A percentile compares a stretch with the other conserved stretches of the same genome.
Evolutionary conservation across 805 yeast species (phyloP).

Genomic region (Yarrowia sp.): DNA sequence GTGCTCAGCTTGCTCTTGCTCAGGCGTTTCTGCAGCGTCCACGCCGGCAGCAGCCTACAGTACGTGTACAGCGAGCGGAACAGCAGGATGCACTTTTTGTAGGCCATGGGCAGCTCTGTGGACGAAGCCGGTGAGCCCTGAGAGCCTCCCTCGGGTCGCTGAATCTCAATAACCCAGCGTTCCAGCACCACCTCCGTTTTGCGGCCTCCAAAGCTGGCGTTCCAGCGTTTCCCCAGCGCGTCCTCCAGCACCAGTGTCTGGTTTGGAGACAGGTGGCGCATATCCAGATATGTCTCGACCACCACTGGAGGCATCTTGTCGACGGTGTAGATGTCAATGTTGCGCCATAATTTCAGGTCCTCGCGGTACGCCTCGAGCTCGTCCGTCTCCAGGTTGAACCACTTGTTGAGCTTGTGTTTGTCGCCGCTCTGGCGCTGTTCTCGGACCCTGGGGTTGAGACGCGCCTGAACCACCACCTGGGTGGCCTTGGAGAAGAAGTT

Average conservation of each 20-base stretch:
- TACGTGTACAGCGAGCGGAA: conserved; percentile 72
- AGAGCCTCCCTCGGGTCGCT: neutral
- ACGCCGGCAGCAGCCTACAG: conserved; percentile 68
- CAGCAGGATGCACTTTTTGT: conserved; percentile 69
- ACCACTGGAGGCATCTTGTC: conserved; percentile 71
- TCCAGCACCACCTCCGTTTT: conserved; percentile 88
- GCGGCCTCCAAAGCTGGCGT: conserved; percentile 60
- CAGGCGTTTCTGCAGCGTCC: conserved; percentile 52
- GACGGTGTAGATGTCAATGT: conserved; percentile 33
- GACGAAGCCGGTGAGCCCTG: conserved; percentile 23
- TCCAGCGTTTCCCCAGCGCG: conserved; percentile 45
- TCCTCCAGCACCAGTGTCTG: conserved; percentile 62
- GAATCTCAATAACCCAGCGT: conserved; percentile 78
- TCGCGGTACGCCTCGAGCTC: conserved; percentile 47
- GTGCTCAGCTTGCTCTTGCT: conserved; percentile 42
- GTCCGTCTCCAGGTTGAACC: conserved; percentile 45
- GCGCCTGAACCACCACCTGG: conserved; percentile 39
- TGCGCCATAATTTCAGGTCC: conserved; percentile 64
- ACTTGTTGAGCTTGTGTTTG: conserved; percentile 34
- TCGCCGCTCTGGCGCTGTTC: conserved; percentile 29
- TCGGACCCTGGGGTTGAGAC: conserved; percentile 34
- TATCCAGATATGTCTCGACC: conserved; percentile 76
- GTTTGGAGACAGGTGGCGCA: conserved; percentile 53
- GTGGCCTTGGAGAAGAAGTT: conserved; percentile 44
- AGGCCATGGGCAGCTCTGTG: conserved; percentile 61